Evolutionary conservation across 495 filamentous ascomycete species (phyloP).

Genomic region (Cercophora samala): DNA sequence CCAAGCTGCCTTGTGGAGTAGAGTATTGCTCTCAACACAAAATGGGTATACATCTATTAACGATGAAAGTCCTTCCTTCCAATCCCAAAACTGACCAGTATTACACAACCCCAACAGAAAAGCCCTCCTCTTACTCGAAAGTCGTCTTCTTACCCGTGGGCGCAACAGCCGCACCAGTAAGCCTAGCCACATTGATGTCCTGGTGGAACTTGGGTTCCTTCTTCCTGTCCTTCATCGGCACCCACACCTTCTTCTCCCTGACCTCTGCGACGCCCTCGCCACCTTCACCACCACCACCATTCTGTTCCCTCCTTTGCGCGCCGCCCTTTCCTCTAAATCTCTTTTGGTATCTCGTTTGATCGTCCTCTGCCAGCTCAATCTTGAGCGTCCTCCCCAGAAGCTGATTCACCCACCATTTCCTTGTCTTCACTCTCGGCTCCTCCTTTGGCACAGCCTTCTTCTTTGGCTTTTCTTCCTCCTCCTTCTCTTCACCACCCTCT

Average conservation of each 20-base stretch:
- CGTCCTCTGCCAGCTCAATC: conserved; percentile 91
- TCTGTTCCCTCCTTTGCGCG: conserved; percentile 1
- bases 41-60: background rate
- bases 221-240: conserved; percentile 24
- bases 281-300: conserved; percentile 11
- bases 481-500: conserved; percentile 12
- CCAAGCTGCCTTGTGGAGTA: too few species aligned
- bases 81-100: background rate
- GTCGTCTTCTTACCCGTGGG: conserved; percentile 78
- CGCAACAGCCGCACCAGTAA: conserved; percentile 75
- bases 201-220: conserved; percentile 20
- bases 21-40: background rate
- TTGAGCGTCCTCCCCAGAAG: conserved; percentile 73
- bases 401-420: conserved; percentile 79
- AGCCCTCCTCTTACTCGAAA: conserved; percentile 51
- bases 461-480: conserved; percentile 18
- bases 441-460: conserved; percentile 25
- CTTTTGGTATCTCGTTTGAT: conserved; percentile 83
- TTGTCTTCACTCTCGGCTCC: conserved; percentile 52
- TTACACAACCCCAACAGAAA: background rate
- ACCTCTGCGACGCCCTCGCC: conserved; percentile 23
- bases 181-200: conserved; percentile 45
- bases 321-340: conserved; percentile 70
- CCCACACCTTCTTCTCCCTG: conserved; percentile 29
- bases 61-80: background rate